Conservation (phyloP, 768 basidiomycete species). For the Hydnomerulius pinastri region DNA sequence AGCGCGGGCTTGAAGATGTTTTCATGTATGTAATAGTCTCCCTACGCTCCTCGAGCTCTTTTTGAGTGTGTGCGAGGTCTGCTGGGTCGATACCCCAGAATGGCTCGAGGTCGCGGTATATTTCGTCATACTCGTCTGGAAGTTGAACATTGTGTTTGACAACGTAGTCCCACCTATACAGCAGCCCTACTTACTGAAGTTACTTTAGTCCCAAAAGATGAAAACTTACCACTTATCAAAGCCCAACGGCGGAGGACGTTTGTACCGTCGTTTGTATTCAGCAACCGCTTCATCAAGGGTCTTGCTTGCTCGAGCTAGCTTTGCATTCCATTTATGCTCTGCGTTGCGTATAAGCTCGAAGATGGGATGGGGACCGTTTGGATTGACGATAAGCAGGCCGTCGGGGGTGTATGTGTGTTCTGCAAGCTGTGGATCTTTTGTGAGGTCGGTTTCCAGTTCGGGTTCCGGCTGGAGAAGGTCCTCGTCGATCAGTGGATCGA, state of each 20-base stretch:
- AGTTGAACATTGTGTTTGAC: slow-evolving; percentile 40
- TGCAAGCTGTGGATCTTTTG: slow-evolving; percentile 3
- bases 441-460: background rate
- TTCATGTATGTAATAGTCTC: slow-evolving; percentile 30
- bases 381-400: slow-evolving; percentile 38
- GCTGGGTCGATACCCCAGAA: slow-evolving; percentile 39
- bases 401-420: slow-evolving; percentile 25
- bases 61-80: slow-evolving; percentile 20
- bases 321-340: slow-evolving; percentile 37
- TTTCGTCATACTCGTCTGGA: slow-evolving; percentile 51
- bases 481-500: background rate
- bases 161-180: slow-evolving; percentile 43
- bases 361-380: slow-evolving; percentile 44
- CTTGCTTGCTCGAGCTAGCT: slow-evolving; percentile 35
- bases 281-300: slow-evolving; percentile 38
- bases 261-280: slow-evolving; percentile 40
- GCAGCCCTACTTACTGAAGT: background rate
- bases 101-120: slow-evolving; percentile 37
- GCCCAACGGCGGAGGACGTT: slow-evolving; percentile 38
- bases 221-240: slow-evolving; percentile 44
- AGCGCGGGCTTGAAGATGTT: background rate
- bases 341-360: slow-evolving; percentile 41
- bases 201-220: background rate
- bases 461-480: too few relatives aligned
- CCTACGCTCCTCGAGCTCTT: slow-evolving; percentile 16